A percentile compares a stretch with the other conserved stretches of the same genome.
These are phyloP conservation scores for Paspalum vaginatum DNA, from an alignment of 176 grass and related monocot species.

Conservation along the genomic window DNA sequence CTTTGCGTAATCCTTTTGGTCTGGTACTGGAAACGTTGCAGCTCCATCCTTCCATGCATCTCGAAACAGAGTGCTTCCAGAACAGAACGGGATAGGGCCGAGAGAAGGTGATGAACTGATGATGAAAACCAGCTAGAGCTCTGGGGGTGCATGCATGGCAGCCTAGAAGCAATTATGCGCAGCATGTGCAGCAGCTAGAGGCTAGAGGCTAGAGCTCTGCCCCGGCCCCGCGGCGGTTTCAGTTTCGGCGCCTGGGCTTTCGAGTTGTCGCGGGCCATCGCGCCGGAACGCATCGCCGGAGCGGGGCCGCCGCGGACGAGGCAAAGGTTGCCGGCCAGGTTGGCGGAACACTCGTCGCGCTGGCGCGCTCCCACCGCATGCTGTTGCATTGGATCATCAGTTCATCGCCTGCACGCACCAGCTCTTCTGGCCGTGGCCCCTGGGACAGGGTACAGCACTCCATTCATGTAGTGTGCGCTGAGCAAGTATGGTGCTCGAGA, in stretches of 20 bases:
- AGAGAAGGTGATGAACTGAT: background rate
- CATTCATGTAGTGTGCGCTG: no score
- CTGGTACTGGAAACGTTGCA: background rate
- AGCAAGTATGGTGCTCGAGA: background rate
- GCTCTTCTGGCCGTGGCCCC: no score
- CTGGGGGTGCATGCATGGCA: no score
- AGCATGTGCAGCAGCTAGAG: slow-evolving; percentile 4
- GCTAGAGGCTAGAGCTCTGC: no score
- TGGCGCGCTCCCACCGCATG: background rate
- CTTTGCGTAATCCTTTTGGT: background rate
- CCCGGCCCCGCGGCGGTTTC: background rate
- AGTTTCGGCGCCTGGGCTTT: slow-evolving; percentile 5
- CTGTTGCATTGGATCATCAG: no score
- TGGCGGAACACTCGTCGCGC: no score
- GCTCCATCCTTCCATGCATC: background rate
- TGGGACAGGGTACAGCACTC: no score
- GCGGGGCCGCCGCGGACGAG: background rate
- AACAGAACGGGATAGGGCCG: background rate
- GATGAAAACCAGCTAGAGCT: no score
- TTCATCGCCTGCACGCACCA: no score
- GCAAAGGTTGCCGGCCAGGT: background rate
- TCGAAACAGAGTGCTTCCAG: background rate
- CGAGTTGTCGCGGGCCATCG: slow-evolving; percentile 14
- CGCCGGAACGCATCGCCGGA: background rate
- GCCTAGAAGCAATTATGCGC: background rate